Percentiles rank a stretch among this genome's conserved stretches.
These are phyloP conservation scores for Mycena chlorophos DNA, from an alignment of 768 basidiomycete species.

Conservation along the genomic window DNA sequence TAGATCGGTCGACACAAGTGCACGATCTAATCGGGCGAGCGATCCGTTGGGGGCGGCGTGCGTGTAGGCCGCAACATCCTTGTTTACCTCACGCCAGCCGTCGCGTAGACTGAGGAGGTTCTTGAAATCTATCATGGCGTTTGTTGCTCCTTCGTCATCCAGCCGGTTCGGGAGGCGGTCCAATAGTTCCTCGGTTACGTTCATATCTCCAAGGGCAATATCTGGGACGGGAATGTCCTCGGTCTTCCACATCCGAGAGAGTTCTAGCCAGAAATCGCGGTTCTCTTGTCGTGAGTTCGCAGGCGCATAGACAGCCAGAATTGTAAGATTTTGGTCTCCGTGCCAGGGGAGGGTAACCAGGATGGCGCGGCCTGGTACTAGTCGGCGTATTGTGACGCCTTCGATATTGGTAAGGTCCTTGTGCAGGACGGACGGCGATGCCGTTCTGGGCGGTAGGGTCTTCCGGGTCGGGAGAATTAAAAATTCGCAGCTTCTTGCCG, in stretches of 20 bases:
- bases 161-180: conserved; percentile 16
- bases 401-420: not conserved
- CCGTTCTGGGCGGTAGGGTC: not conserved
- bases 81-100: conserved; percentile 1
- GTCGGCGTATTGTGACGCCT: not conserved
- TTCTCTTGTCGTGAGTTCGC: conserved; percentile 11
- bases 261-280: conserved; percentile 14
- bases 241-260: not conserved
- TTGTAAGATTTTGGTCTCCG: not conserved
- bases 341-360: not conserved
- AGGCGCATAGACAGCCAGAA: conserved; percentile 24
- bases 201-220: conserved; percentile 26
- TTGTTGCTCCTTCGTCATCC: conserved; percentile 1
- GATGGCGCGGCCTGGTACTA: not conserved
- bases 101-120: not conserved
- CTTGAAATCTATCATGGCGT: not conserved
- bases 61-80: not conserved
- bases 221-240: conserved; percentile 11
- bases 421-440: not conserved
- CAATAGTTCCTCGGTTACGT: conserved; percentile 23
- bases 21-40: not conserved
- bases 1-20: not conserved
- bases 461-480: not conserved
- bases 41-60: not conserved
- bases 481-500: not conserved